phyloP scores from a whole-genome alignment of 345 rosid species.

The Brassica cretica region DNA sequence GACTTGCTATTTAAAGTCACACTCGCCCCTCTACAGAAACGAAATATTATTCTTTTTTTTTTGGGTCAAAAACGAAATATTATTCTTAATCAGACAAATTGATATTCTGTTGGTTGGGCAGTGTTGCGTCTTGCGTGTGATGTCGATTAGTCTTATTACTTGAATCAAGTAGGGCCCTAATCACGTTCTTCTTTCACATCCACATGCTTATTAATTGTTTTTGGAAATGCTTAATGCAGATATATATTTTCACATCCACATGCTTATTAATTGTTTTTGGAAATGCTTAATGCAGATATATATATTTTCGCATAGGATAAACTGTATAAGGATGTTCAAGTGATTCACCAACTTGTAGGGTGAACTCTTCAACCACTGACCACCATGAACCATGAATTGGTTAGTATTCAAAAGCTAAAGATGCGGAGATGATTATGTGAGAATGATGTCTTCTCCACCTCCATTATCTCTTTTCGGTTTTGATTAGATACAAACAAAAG shows the following conservation, averaged over 20 bases:
- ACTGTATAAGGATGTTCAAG: not conserved
- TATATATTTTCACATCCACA: conserved; percentile 10
- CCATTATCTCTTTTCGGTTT: conserved; percentile 11
- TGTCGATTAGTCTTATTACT: conserved; percentile 27
- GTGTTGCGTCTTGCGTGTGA: conserved; percentile 29
- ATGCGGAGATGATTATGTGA: conserved; percentile 29
- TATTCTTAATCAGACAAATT: conserved; percentile 17
- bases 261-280: not conserved
- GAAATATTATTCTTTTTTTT: not conserved
- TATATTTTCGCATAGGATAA: not conserved
- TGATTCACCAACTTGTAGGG: not conserved
- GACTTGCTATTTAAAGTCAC: not conserved
- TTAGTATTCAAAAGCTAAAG: not conserved
- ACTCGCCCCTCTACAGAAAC: not conserved
- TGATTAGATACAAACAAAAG: conserved; percentile 25
- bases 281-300: not conserved
- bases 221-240: not conserved
- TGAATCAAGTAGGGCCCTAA: conserved; percentile 36
- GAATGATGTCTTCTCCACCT: conserved; percentile 27
- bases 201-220: not conserved
- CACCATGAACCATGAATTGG: not conserved
- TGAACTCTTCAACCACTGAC: not conserved
- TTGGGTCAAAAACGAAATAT: not conserved
- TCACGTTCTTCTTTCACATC: conserved; percentile 28
- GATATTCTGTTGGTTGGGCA: conserved; percentile 20